These are phyloP conservation scores for Urochloa ruziziensis DNA, from an alignment of 176 grass and related monocot species.

Conservation along the genomic window DNA sequence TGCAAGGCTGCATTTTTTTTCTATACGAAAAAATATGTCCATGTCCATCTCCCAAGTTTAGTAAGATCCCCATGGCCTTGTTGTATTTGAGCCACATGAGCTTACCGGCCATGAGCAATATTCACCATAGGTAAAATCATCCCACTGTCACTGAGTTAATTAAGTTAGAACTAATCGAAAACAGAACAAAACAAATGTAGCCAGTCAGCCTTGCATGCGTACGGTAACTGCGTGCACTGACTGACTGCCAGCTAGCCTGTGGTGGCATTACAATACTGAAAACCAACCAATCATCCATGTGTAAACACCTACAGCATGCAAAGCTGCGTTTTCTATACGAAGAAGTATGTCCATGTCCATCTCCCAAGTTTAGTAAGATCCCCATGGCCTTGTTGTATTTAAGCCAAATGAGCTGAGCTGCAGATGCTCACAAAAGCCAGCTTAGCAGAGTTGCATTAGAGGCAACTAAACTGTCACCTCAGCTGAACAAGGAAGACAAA, in stretches of 20 bases:
- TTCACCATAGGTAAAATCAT: not conserved
- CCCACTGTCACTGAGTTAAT: no score
- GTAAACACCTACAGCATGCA: not conserved
- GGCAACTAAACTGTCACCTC: not conserved
- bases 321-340: not conserved
- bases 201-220: not conserved
- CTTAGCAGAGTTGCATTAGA: not conserved
- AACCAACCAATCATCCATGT: not conserved
- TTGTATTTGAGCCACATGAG: constrained; percentile 3
- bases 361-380: not conserved
- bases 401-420: not conserved
- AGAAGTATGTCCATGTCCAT: not conserved
- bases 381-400: not conserved
- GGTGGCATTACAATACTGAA: not conserved
- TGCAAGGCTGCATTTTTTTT: not conserved
- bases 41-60: not conserved
- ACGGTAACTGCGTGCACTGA: not conserved
- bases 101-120: no score
- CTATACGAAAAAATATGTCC: not conserved
- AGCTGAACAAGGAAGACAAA: not conserved
- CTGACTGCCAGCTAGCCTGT: not conserved
- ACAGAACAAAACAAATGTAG: not conserved
- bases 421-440: not conserved
- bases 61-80: not conserved
- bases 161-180: not conserved